A percentile compares a stretch with the other conserved stretches of the same genome.
phyloP scores from a whole-genome alignment of 1,284 basidiomycete genomes.

The Puccinia horiana region DNA sequence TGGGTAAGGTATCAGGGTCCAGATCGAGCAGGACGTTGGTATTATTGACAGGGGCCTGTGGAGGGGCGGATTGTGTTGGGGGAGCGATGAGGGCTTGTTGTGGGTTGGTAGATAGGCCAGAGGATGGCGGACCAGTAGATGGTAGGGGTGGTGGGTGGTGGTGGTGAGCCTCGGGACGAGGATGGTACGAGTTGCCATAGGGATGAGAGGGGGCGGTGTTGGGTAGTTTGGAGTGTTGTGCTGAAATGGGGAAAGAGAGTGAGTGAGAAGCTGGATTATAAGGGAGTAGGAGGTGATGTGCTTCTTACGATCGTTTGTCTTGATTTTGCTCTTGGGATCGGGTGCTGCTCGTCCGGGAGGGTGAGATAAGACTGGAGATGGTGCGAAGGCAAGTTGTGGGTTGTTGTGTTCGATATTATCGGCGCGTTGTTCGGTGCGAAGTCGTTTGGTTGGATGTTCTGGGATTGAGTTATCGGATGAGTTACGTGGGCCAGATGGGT shows the following conservation, averaged over 20 bases:
- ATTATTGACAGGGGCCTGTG: constrained; percentile 5
- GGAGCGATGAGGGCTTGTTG: background rate
- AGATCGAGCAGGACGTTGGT: constrained; percentile 60
- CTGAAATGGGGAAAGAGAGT: background rate
- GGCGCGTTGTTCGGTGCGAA: constrained; percentile 20
- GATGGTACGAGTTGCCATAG: constrained; percentile 45
- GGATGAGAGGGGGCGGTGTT: constrained; percentile 23
- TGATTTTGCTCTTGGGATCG: constrained; percentile 42
- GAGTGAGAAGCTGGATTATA: background rate
- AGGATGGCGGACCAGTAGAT: background rate
- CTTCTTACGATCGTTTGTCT: constrained; percentile 29
- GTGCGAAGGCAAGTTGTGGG: background rate
- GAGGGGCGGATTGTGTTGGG: background rate
- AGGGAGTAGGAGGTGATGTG: no score
- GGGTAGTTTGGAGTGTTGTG: constrained; percentile 35
- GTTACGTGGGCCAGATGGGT: background rate
- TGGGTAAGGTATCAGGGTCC: constrained; percentile 63
- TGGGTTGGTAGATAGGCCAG: no score
- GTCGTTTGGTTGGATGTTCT: constrained; percentile 42
- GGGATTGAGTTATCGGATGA: background rate
- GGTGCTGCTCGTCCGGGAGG: constrained; percentile 17
- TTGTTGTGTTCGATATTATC: constrained; percentile 5
- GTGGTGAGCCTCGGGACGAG: constrained; percentile 12
- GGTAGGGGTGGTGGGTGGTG: background rate
- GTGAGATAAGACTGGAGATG: constrained; percentile 36